Base-by-base conservation (phyloP, 108 stramenopile species). In the Pseudonitzschia pungens region DNA sequence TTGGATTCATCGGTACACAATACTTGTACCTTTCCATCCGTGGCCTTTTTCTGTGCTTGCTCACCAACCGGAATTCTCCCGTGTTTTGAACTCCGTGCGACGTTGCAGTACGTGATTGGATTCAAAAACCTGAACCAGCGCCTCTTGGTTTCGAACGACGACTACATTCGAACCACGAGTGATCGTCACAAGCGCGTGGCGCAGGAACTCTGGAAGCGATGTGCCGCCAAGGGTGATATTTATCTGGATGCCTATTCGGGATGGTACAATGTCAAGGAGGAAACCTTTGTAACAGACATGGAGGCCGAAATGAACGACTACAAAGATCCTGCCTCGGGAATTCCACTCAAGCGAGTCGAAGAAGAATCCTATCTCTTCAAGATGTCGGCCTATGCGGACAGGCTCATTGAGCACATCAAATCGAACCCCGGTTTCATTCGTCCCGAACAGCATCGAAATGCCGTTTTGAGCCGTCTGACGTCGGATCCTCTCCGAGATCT, bases 341-440 rank as follows among this genome's bases (percentile, higher is more conserved):
- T 84, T 14, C 97, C 98, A 3, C 75, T 98, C 55, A 97, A 97
- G 77, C 88, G 92, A 48, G 97, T 97, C 48, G 84, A 93, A 59
- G 98, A 99, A 83, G 97, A 93, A 67, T 91, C 89, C 33, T 99
- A 99, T 91, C 98, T 99, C 77, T 99, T 99, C 86, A 88, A 85
- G 74, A 96, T 99, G 96, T 87, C 91, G 55, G 85, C 92, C 33
- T 98, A 96, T 72, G 92, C 95, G 54, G 88, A 88, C 15, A 79
- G 73, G 44, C 82, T 99, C 55, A 63, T 97, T 57, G 79, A 92
- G 58, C 84, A 95, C 77, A 96, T 98, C 76, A 68, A 80, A 16
- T 77, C 81, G 33, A 82, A 97, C 80, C 97, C 97, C 0, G 79
- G 90, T 48, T 98, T 98, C 72, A 90, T 99, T 65, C 93, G 86